phyloP scores from a whole-genome alignment of 139 green algal genomes.

The Yamagishiella unicocca region DNA sequence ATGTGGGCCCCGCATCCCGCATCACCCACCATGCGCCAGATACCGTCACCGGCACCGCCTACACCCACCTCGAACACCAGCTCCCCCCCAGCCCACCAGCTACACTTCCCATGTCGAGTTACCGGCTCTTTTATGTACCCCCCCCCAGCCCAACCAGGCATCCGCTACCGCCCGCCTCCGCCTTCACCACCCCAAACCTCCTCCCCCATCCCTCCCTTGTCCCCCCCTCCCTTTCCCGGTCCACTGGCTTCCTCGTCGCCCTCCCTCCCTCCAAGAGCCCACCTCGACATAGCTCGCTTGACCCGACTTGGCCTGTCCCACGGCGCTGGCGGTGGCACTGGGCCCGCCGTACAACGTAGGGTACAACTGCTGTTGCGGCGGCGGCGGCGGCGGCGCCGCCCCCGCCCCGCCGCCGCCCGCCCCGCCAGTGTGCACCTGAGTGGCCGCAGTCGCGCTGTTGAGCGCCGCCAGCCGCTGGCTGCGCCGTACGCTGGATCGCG shows the following conservation, averaged over 20 bases:
- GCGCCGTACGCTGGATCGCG: constrained; percentile 5
- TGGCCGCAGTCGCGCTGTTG: background rate
- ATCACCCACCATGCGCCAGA: too few relatives aligned
- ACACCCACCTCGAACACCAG: too few relatives aligned
- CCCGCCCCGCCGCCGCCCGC: background rate
- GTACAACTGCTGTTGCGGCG: background rate
- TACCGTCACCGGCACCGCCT: too few relatives aligned
- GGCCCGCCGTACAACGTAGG: background rate
- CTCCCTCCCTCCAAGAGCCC: background rate
- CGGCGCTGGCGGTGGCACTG: background rate
- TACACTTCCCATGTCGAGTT: too few relatives aligned
- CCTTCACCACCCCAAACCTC: too few relatives aligned
- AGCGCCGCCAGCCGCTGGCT: constrained; percentile 33
- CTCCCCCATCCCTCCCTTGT: too few relatives aligned
- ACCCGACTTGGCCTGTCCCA: constrained; percentile 35
- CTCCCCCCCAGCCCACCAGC: too few relatives aligned
- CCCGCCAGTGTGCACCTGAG: background rate
- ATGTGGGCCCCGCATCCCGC: too few relatives aligned
- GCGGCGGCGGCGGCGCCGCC: background rate
- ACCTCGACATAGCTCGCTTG: constrained; percentile 46
- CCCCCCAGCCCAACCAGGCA: too few relatives aligned
- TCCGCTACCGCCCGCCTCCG: too few relatives aligned
- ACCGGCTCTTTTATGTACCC: too few relatives aligned
- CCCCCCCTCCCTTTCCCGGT: too few relatives aligned
- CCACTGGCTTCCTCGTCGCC: background rate